Base-by-base conservation (phyloP, 2,329 filamentous ascomycete species). In the Curvularia verruculosa region DNA sequence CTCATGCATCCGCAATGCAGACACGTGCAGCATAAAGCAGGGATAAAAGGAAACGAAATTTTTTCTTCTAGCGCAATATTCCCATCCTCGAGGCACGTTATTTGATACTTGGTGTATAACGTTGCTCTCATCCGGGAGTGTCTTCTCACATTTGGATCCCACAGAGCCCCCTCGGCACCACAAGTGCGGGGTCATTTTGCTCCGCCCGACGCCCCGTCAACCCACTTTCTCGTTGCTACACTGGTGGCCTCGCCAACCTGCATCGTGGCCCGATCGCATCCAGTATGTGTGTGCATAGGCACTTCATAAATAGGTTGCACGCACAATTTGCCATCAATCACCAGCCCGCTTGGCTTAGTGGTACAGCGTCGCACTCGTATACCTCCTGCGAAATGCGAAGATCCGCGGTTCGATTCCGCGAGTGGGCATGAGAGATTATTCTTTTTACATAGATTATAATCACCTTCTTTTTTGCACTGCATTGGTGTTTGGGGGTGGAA, bases 291-390 rank as follows among this genome's bases (percentile, higher is more conserved):
- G n/a, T 4, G 3, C 2, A 13, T 24, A 3, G 4, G n/a, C 1
- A 9, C 6, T 1, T 18, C 2, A 47, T 47, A 47, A 9, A 2
- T 15, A 12, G 24, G 2, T 2, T 8, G 4, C 7, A n/a, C 9
- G 3, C 1, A 8, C n/a, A 37, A 24, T 37, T 36, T 48, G 19
- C 23, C 46, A 49, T 49, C 46, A 49, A 49, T 19, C 36, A 39
- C 3, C n/a, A 41, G 52, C 47, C 46, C 46, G 46, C 49, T 59
- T 59, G 57, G 57, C 57, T 59, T 59, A 59, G 57, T 50, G 57
- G 57, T 59, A 59, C 57, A 59, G 57, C 57, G 57, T 59, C 57
- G 49, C 57, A 59, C 57, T 59, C 57, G 57, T 59, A 59, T 45
- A 44, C 12, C 21, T 5, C 31, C 46, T 23, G 31, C 31, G 57